Evolutionary conservation across 2,329 filamentous ascomycete species (phyloP), one percentile per base, ranked within the genome.

Genomic region (Pyricularia pennisetigena): DNA sequence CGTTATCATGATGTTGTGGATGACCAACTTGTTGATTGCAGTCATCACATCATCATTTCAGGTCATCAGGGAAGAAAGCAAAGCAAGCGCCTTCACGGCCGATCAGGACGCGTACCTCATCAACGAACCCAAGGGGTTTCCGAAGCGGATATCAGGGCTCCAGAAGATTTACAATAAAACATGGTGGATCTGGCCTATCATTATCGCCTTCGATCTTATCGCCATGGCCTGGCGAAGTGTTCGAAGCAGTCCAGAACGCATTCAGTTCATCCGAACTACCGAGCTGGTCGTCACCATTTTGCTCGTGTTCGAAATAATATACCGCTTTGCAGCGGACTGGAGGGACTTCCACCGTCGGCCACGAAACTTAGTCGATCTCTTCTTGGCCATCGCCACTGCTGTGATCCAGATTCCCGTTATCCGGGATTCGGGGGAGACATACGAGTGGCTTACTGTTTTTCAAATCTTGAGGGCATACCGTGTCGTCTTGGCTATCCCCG

Each of bases 41-140:
- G 95, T 99, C 74, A 99, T 99, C 76, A 99, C 95, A 0, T 97
- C 95, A 5, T 97, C 94, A 0, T 99, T 99, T 75, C 95, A 99
- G 76, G 92, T 99, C 72, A 99, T 99, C 73, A 88, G 95, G 71
- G 96, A 99, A 80, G 95, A 99, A 77, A 97, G 93, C 79, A 94
- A 91, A 78, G 89, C 90, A 35, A 97, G 94, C 80, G 95, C 96
- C 3, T 99, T 99, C 77, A 94, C 93, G 4, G 88, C 88, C 14
- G 87, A 93, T 69, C 85, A 92, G 57, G 85, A 85, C 70, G 78
- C 77, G 4, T 57, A 23, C 29, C 63, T 70, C 16, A 73, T 78
- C 2, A 69, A 77, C 16, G 75, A 69, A 69, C 76, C 73, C 74
- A 84, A 81, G 69, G 81, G 76, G 73, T 78, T 71, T 78, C 76